Evolutionary conservation across 805 yeast genomes (phyloP).

Genomic region (Starmerella lactis-condensi): DNA sequence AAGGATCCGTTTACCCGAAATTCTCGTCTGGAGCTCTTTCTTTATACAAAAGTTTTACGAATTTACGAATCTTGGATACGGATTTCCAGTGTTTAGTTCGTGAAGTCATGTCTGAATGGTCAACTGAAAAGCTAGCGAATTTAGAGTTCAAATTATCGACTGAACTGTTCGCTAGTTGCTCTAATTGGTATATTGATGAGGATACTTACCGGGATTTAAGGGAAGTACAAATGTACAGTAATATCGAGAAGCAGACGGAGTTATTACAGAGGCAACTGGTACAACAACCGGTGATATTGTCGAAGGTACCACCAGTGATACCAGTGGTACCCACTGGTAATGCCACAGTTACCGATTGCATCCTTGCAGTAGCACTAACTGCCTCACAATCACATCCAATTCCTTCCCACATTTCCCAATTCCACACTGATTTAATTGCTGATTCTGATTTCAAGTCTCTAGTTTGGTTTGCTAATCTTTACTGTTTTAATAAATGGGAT

Average conservation of each 20-base stretch:
- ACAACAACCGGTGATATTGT: background rate
- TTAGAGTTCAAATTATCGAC: too few relatives aligned
- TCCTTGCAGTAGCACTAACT: background rate
- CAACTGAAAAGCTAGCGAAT: background rate
- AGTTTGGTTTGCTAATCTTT: slow-evolving; percentile 8
- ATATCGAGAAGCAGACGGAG: too few relatives aligned
- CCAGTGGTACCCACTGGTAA: background rate
- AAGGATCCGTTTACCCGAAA: slow-evolving; percentile 1
- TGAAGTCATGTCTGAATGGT: background rate
- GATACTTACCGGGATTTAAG: too few relatives aligned
- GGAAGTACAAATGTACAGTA: too few relatives aligned
- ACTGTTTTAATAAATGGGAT: slow-evolving; percentile 1
- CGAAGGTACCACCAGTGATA: background rate
- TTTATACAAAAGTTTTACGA: slow-evolving; percentile 1
- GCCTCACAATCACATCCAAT: background rate
- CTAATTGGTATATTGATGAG: too few relatives aligned
- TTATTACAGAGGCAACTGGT: too few relatives aligned
- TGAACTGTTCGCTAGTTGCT: too few relatives aligned
- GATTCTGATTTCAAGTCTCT: slow-evolving; percentile 4
- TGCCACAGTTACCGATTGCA: background rate
- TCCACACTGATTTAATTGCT: slow-evolving; percentile 3
- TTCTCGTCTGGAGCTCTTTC: slow-evolving; percentile 8
- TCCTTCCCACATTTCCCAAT: background rate
- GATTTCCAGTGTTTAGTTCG: background rate
- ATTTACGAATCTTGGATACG: background rate